Conservation (phyloP, 345 rosid genomes). For the Populus pruinosa region DNA sequence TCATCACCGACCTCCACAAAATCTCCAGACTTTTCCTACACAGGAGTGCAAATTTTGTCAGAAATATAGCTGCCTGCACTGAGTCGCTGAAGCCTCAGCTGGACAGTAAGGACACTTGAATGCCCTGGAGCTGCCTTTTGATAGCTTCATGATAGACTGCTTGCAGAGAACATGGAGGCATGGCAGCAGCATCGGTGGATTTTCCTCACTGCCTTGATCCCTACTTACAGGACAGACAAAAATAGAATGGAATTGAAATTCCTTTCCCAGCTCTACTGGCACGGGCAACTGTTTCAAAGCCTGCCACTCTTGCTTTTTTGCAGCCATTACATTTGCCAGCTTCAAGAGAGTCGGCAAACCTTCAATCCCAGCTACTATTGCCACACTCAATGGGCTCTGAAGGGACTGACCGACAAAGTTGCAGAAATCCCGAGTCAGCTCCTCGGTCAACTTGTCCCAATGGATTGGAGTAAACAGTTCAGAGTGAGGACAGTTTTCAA, state of each 20-base stretch:
- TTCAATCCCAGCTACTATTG: constrained; percentile 62
- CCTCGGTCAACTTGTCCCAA: constrained; percentile 51
- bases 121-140: constrained; percentile 42
- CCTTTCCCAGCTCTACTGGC: constrained; percentile 57
- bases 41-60: constrained; percentile 9
- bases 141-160: constrained; percentile 64
- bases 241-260: constrained; percentile 66
- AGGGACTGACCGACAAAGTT: constrained; percentile 47
- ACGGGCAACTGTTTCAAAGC: constrained; percentile 59
- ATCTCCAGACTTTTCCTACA: background rate
- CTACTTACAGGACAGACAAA: constrained; percentile 73
- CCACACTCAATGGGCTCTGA: constrained; percentile 45
- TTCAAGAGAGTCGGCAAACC: constrained; percentile 66
- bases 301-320: constrained; percentile 65
- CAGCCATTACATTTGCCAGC: constrained; percentile 62
- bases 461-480: constrained; percentile 39
- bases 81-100: constrained; percentile 32
- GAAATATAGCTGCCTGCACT: constrained; percentile 49
- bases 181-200: constrained; percentile 69
- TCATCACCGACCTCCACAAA: background rate
- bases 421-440: constrained; percentile 49
- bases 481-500: constrained; percentile 54
- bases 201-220: constrained; percentile 65
- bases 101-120: constrained; percentile 76
- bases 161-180: constrained; percentile 74